Evolutionary conservation across 257 asterid species (phyloP), one percentile per base, ranked within the genome.

Genomic region (Penstemon newberryi): DNA sequence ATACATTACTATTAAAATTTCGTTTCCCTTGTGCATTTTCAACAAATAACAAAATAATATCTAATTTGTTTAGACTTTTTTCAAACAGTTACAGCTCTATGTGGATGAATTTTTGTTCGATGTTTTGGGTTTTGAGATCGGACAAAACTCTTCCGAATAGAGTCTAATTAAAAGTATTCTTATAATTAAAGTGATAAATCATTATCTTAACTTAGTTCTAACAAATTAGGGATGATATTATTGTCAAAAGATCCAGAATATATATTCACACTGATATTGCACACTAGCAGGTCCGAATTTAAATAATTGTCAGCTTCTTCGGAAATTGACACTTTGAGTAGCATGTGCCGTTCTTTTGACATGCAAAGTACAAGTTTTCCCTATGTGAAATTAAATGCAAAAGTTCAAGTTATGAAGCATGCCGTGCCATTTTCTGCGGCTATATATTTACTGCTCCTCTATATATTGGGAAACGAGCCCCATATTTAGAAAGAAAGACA

Each of bases 271-370:
- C 45, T 40, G 9, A 47, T 40, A 25, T 59, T 59, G 40, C 51
- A 60, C 51, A 41, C 47, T 11, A 41, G 65, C 64, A n/a, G 33
- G n/a, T 40, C 51, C 38, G 51, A 19, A 60, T 4, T 60, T 60
- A 60, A 25, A 60, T 33, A 12, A 11, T 47, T 57, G 54, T 69
- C 73, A 69, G 51, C 58, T 50, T 46, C 56, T 47, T 58, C 37
- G 66, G 73, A 46, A 69, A 58, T 69, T 46, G 64, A 42, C 56
- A 55, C 45, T 40, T 54, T 53, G 64, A 58, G 59, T 56, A 33
- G 69, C 46, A 45, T 64, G 46, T 46, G 56, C 9, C 39, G 60
- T 25, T 4, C 49, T 15, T 15, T 44, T 61, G 53, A 61, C 66
- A 61, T 67, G 72, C 63, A 66, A 65, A 33, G 33, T 5, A 11